Base-by-base conservation (phyloP, 805 yeast species). In the Candida boidinii region DNA sequence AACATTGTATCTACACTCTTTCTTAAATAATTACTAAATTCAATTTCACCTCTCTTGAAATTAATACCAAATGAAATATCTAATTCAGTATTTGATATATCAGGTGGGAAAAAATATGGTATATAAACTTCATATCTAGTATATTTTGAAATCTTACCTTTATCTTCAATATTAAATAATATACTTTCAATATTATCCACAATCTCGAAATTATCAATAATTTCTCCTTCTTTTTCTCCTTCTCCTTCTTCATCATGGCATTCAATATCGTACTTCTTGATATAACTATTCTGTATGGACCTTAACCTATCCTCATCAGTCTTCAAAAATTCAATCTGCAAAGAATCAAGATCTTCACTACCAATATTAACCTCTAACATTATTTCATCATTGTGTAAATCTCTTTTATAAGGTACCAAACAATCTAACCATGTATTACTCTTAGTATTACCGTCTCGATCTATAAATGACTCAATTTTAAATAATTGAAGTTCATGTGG, bases 1-100 rank as follows among this genome's bases (percentile, higher is more conserved):
- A 84, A 58, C 1, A 71, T 54, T 5, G 76, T 70, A 38, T 79
- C 78, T 5, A 80, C 38, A 2, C 46, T 44, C 20, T 47, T 43
- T 7, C 39, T 34, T n/a, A 39, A 11, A 2, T 17, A 17, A 20
- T 43, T 46, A 0, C 45, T 46, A 41, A 30, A 49, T 14, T 31
- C 42, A 37, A 38, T 44, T 4, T 33, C 43, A 11, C 37, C 39
- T 32, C 37, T 46, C 35, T 28, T 51, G 34, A 33, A 51, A 20
- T 26, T 24, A 6, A 52, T 25, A 7, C 46, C 45, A 33, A 42
- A 46, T 10, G 42, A 38, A 4, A 54, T 26, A 2, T 42, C 33
- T 7, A 58, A 31, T 11, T 38, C 29, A 3, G 64, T 44, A 32
- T 60, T 48, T 2, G 57, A 44, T 17, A 62, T 53, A 7, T 48